A percentile compares a stretch with the other conserved stretches of the same genome.
Evolutionary conservation across 2,329 filamentous ascomycete species (phyloP).

Genomic region (Sclerotinia borealis): DNA sequence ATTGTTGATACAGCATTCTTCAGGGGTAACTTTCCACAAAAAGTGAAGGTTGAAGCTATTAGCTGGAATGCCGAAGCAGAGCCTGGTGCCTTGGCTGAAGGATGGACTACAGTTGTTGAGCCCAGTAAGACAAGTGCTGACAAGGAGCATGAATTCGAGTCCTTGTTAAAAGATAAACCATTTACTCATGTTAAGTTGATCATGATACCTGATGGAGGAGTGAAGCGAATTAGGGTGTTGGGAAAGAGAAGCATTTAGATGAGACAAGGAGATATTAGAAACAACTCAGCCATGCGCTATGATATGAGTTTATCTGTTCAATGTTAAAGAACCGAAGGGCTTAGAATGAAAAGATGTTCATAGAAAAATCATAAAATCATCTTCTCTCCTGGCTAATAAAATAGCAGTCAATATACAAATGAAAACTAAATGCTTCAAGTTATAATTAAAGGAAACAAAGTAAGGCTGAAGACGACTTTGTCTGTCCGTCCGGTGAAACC

Average conservation of each 20-base stretch:
- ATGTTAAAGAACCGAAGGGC: too few species aligned
- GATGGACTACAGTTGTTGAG: slow-evolving; percentile 60
- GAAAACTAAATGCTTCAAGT: background rate
- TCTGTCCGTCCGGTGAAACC: background rate
- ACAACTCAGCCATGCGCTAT: background rate
- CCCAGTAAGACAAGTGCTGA: slow-evolving; percentile 68
- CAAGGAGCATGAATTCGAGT: slow-evolving; percentile 61
- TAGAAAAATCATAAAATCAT: background rate
- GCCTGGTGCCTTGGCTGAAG: slow-evolving; percentile 49
- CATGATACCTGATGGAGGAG: slow-evolving; percentile 88
- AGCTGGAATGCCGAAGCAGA: slow-evolving; percentile 48
- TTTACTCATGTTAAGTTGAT: slow-evolving; percentile 78
- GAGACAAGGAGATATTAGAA: background rate
- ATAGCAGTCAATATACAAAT: too few species aligned
- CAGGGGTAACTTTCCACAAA: slow-evolving; percentile 76
- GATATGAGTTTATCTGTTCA: background rate
- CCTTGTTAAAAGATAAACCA: slow-evolving; percentile 47
- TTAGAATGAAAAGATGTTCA: too few species aligned
- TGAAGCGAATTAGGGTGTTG: slow-evolving; percentile 78
- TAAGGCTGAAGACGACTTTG: background rate
- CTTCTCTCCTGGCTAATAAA: too few species aligned
- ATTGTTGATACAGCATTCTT: slow-evolving; percentile 79
- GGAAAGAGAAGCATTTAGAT: slow-evolving; percentile 45
- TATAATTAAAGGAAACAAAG: background rate
- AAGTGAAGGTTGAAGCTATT: slow-evolving; percentile 61